Evolutionary conservation across 768 basidiomycete species (phyloP).

Genomic region (Cystobasidium ongulense): DNA sequence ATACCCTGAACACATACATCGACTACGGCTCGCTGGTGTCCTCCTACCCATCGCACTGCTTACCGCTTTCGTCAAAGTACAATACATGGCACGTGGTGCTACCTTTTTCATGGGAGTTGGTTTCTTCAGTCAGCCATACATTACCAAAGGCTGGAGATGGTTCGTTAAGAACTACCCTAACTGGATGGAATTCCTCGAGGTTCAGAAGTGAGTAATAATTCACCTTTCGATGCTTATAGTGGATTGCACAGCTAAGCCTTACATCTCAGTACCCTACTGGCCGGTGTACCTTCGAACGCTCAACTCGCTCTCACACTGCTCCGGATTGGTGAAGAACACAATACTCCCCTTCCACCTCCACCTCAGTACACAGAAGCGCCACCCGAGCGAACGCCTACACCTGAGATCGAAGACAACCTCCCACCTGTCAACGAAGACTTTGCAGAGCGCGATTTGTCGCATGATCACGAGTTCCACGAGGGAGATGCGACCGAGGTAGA

Average conservation of each 20-base stretch:
- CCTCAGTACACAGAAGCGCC: slow-evolving; percentile 36
- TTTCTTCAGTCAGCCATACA: slow-evolving; percentile 49
- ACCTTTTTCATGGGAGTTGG: slow-evolving; percentile 46
- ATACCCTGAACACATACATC: slow-evolving; percentile 43
- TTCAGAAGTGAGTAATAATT: slow-evolving; percentile 45
- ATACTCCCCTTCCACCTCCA: slow-evolving; percentile 49
- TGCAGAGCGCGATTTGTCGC: slow-evolving; percentile 21
- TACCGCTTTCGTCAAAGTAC: slow-evolving; percentile 43
- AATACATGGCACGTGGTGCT: slow-evolving; percentile 43
- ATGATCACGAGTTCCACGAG: slow-evolving; percentile 21
- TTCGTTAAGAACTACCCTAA: slow-evolving; percentile 45
- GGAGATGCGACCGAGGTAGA: not conserved
- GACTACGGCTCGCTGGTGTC: slow-evolving; percentile 44
- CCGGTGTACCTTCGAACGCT: slow-evolving; percentile 50
- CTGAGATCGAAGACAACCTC: slow-evolving; percentile 26
- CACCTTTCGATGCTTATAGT: not conserved
- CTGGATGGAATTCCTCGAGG: slow-evolving; percentile 47
- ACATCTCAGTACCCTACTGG: slow-evolving; percentile 44
- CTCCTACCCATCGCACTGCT: slow-evolving; percentile 44
- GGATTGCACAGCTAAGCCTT: not conserved
- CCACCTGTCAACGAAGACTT: slow-evolving; percentile 27
- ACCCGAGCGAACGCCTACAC: slow-evolving; percentile 30
- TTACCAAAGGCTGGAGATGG: slow-evolving; percentile 42
- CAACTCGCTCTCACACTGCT: slow-evolving; percentile 50
- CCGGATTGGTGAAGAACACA: slow-evolving; percentile 47